Percentiles rank a stretch among this genome's conserved stretches.
These are phyloP conservation scores for Corynespora cassiicola DNA, from an alignment of 2,329 filamentous ascomycete species.

Conservation along the genomic window DNA sequence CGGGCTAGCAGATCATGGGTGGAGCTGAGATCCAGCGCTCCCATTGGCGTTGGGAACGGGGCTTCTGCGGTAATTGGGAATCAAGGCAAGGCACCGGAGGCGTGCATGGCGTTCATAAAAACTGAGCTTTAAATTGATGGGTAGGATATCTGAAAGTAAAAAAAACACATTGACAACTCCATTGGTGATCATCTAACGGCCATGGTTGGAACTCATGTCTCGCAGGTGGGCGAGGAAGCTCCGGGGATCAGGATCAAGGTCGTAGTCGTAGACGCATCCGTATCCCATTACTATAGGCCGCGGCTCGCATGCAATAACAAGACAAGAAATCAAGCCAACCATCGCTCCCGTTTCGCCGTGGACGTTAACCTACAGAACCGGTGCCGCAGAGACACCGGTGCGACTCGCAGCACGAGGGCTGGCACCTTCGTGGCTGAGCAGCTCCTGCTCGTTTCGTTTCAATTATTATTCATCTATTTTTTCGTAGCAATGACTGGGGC, in stretches of 20 bases:
- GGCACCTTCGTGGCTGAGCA: constrained; percentile 28
- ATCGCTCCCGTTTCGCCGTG: constrained; percentile 44
- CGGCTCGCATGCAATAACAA: constrained; percentile 42
- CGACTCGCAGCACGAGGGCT: constrained; percentile 34
- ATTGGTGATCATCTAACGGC: constrained; percentile 39
- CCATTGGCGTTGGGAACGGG: too few species aligned
- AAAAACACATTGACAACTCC: constrained; percentile 35
- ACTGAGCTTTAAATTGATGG: too few species aligned
- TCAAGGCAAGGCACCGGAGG: too few species aligned
- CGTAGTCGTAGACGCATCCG: too few species aligned
- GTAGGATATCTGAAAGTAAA: too few species aligned
- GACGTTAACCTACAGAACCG: constrained; percentile 39
- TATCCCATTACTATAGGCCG: constrained; percentile 29
- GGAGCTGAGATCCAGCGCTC: too few species aligned
- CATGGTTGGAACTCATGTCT: constrained; percentile 28
- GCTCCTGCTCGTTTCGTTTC: constrained; percentile 22
- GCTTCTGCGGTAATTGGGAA: too few species aligned
- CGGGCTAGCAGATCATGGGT: too few species aligned
- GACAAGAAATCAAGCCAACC: constrained; percentile 40
- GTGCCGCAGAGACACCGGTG: constrained; percentile 29
- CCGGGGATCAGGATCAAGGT: constrained; percentile 18
- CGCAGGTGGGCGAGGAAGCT: constrained; percentile 25
- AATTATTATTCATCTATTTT: constrained; percentile 36
- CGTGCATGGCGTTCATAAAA: too few species aligned
- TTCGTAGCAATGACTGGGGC: constrained; percentile 34